phyloP scores from a whole-genome alignment of 1,284 basidiomycete species.

The Malassezia arunalokei region DNA sequence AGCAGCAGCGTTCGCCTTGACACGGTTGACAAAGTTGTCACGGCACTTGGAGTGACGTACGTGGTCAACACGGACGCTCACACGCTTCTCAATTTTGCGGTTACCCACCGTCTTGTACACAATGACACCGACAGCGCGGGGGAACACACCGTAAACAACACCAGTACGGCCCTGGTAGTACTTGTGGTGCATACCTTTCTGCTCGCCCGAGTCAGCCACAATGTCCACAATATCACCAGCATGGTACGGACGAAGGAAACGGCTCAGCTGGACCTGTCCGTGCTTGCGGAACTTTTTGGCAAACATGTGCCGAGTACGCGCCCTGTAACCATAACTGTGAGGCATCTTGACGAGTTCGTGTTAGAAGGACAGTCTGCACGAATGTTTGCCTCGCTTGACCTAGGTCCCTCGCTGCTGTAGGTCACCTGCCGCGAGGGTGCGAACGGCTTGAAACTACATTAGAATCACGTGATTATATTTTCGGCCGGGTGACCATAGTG shows the following conservation, averaged over 20 bases:
- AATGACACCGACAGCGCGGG: conserved; percentile 73
- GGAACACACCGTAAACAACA: conserved; percentile 96
- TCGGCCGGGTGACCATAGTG: conserved; percentile 7
- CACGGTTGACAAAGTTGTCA: conserved; percentile 93
- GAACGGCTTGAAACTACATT: conserved; percentile 7
- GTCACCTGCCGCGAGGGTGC: background rate
- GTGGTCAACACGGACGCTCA: conserved; percentile 98
- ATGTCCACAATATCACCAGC: conserved; percentile 99
- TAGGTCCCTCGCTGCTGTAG: background rate
- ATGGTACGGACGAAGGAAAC: conserved; percentile 81
- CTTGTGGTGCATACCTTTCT: conserved; percentile 99
- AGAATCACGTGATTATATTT: conserved; percentile 13
- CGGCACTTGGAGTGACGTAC: conserved; percentile 96
- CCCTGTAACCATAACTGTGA: conserved; percentile 98
- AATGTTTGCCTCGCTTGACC: background rate
- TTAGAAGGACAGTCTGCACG: background rate
- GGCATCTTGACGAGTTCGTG: conserved; percentile 57
- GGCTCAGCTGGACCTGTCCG: conserved; percentile 80
- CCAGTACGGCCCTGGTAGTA: conserved; percentile 67
- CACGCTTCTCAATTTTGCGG: conserved; percentile 98
- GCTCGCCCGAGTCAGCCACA: conserved; percentile 95
- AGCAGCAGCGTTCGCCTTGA: conserved; percentile 77
- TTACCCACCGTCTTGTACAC: conserved; percentile 98
- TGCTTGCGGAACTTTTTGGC: conserved; percentile 57
- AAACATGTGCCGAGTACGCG: conserved; percentile 99